These are phyloP conservation scores for Russula earlei DNA, from an alignment of 768 basidiomycete genomes.

Conservation along the genomic window DNA sequence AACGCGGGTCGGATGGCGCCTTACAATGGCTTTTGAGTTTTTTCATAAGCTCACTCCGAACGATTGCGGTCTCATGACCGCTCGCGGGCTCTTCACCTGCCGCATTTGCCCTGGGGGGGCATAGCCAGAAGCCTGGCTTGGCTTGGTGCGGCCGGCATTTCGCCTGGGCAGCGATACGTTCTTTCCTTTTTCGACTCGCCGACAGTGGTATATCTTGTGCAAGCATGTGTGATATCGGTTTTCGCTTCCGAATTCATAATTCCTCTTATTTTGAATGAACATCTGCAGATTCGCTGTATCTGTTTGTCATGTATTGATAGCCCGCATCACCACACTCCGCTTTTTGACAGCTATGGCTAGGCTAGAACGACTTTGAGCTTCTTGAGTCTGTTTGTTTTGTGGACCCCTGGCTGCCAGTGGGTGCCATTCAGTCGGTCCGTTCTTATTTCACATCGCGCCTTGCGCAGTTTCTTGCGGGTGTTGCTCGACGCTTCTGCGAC, in stretches of 20 bases:
- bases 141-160: background rate
- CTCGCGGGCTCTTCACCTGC: background rate
- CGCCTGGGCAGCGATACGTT: background rate
- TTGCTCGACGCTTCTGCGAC: background rate
- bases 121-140: background rate
- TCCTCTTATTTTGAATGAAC: background rate
- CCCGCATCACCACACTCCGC: background rate
- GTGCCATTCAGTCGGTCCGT: background rate
- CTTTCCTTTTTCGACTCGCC: background rate
- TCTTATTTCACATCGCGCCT: background rate
- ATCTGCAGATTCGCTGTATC: slow-evolving; percentile 8
- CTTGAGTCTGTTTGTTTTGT: background rate
- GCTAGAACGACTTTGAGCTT: background rate
- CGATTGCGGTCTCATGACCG: background rate
- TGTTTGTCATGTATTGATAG: slow-evolving; percentile 13
- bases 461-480: background rate
- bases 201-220: background rate
- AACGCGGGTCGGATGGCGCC: background rate
- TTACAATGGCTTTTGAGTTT: background rate
- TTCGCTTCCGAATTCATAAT: background rate
- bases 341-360: slow-evolving; percentile 6
- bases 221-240: background rate
- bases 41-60: background rate
- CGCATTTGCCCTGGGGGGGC: background rate
- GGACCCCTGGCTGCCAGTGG: background rate